phyloP scores from a whole-genome alignment of 73 alveolate species.

The Tetrahymena elliotti region DNA sequence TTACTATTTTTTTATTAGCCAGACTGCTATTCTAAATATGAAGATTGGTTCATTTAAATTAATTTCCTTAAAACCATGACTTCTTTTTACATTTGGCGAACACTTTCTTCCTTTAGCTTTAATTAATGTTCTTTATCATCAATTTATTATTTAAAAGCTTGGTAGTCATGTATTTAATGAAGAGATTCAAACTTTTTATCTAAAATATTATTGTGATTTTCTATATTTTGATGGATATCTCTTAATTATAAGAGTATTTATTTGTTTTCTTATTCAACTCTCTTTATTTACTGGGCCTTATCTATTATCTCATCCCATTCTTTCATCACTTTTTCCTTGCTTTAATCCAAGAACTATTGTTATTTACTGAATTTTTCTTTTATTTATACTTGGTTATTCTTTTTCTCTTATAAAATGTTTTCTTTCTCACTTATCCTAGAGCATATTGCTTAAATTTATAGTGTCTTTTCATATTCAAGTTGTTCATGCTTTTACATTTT shows the following conservation, averaged over 20 bases:
- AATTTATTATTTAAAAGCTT: background rate
- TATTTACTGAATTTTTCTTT: background rate
- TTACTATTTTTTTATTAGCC: too few relatives aligned
- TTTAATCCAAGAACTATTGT: background rate
- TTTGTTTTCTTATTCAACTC: background rate
- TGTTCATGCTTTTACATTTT: background rate
- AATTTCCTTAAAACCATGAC: background rate
- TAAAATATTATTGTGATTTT: background rate
- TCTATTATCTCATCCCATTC: background rate
- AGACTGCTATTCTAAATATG: background rate
- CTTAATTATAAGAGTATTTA: background rate
- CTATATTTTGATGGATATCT: background rate
- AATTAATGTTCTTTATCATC: background rate
- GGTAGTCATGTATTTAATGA: background rate
- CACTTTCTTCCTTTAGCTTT: background rate
- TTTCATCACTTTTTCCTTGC: background rate
- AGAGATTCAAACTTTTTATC: background rate
- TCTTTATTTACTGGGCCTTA: background rate
- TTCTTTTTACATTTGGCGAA: background rate
- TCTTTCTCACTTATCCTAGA: background rate
- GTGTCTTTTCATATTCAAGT: background rate
- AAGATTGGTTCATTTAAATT: background rate
- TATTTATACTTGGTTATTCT: background rate
- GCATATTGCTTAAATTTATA: background rate
- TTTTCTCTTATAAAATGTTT: background rate